phyloP scores from a whole-genome alignment of 2,329 filamentous ascomycete species.

The Talaromyces sp. region DNA sequence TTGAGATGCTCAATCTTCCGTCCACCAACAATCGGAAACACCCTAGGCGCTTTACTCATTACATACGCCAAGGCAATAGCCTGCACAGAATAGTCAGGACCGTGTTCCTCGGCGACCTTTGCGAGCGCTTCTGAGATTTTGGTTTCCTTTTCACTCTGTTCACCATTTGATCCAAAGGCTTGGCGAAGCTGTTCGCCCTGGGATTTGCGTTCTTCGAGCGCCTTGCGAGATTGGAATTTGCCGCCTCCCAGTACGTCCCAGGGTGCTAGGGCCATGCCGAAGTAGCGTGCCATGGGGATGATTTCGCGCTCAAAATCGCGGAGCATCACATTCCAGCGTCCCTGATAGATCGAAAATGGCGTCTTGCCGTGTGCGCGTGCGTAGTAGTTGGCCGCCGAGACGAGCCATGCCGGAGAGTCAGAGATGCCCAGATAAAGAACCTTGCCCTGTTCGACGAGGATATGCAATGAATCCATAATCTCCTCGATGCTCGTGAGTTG shows the following conservation, averaged over 20 bases:
- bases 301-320: slow-evolving; percentile 41
- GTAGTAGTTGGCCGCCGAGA: slow-evolving; percentile 37
- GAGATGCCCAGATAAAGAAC: slow-evolving; percentile 41
- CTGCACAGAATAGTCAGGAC: slow-evolving; percentile 52
- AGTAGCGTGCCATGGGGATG: slow-evolving; percentile 37
- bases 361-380: slow-evolving; percentile 37
- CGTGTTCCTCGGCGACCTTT: slow-evolving; percentile 54
- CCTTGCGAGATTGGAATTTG: slow-evolving; percentile 47
- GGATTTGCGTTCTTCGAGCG: slow-evolving; percentile 42
- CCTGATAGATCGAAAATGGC: slow-evolving; percentile 38
- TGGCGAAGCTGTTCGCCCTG: slow-evolving; percentile 39
- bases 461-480: slow-evolving; percentile 36
- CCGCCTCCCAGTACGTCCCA: slow-evolving; percentile 57
- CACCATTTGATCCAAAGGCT: slow-evolving; percentile 18
- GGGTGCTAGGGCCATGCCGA: slow-evolving; percentile 48
- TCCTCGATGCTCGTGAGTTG: slow-evolving; percentile 34
- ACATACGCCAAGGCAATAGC: slow-evolving; percentile 68
- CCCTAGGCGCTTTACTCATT: slow-evolving; percentile 64
- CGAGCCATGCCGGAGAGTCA: slow-evolving; percentile 39
- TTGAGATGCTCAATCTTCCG: slow-evolving; percentile 65
- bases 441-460: slow-evolving; percentile 36
- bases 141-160: slow-evolving; percentile 8
- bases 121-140: slow-evolving; percentile 46
- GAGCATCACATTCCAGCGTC: slow-evolving; percentile 35
- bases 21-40: slow-evolving; percentile 68